These are phyloP conservation scores for Ustulina deusta DNA, from an alignment of 2,329 filamentous ascomycete genomes.

Conservation along the genomic window DNA sequence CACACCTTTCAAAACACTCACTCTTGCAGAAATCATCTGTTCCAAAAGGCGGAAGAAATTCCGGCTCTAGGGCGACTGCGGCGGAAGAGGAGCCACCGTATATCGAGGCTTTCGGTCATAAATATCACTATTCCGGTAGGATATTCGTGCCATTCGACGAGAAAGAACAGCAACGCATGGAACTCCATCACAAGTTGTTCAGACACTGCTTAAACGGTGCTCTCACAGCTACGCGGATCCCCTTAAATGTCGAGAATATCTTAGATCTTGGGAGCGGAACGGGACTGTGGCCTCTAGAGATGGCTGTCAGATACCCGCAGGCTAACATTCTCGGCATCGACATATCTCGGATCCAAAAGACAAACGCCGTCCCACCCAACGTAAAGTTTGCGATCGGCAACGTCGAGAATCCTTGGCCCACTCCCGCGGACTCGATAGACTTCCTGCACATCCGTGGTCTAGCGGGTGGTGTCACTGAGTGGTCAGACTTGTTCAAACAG, in stretches of 20 bases:
- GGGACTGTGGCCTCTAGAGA: constrained; percentile 59
- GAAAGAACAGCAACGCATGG: constrained; percentile 46
- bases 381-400: constrained; percentile 70
- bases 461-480: constrained; percentile 60
- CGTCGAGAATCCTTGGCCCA: constrained; percentile 61
- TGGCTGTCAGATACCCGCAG: constrained; percentile 56
- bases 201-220: constrained; percentile 48
- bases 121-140: constrained; percentile 47
- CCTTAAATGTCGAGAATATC: constrained; percentile 49
- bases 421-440: constrained; percentile 50
- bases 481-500: constrained; percentile 53
- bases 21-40: constrained; percentile 33
- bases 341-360: constrained; percentile 56
- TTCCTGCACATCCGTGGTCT: constrained; percentile 60
- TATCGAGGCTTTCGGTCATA: constrained; percentile 49
- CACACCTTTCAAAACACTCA: constrained; percentile 19
- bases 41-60: constrained; percentile 32
- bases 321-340: constrained; percentile 57
- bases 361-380: constrained; percentile 66
- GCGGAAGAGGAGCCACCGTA: constrained; percentile 36
- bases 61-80: constrained; percentile 33
- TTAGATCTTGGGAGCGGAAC: constrained; percentile 59
- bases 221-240: constrained; percentile 48
- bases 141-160: constrained; percentile 50
- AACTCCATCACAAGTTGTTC: constrained; percentile 46